Evolutionary conservation across 2,329 filamentous ascomycete species (phyloP), one percentile per base, ranked within the genome.

Genomic region (Hortaea sp.): DNA sequence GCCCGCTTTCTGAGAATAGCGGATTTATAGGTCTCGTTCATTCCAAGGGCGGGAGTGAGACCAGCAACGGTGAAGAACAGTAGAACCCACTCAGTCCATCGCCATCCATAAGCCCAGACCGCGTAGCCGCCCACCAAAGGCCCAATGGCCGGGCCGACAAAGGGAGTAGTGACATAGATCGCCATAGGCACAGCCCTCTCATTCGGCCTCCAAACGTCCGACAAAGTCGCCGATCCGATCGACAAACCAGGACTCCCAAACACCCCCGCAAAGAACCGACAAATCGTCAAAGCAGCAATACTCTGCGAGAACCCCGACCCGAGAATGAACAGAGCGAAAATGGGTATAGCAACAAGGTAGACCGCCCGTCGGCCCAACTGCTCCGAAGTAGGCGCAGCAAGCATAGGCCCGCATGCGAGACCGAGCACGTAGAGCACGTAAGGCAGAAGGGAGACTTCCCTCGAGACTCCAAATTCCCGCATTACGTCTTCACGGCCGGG

Each of bases 321-420:
- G 0, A 72, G 53, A 0, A 63, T 66, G 50, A 73, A 69, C 2
- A 73, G 76, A 1, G 77, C 77, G 6, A 81, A 84, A 41, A 79
- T 74, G 6, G 76, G 80, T 47, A 85, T 72, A 42, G 77, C 79
- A 62, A 85, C 81, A 52, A 87, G 62, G 47, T 80, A 81, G 61
- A 88, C 85, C 13, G 84, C 62, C 35, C 79, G 73, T 20, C 85
- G 78, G 31, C 85, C 85, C 54, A 74, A 77, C 34, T 85, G 68
- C 4, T 79, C 84, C 6, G 87, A 67, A 1, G 84, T 83, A 2
- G 82, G 82, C 72, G 81, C 84, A 72, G 81, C 84, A 29, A 88
- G 69, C 0, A 78, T 75, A 1, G 84, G 84, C 0, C 83, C 84
- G 50, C 82, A 79, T 1, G 81, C 84, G 45, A 86, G 82, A 1